Base-by-base conservation (phyloP, 1,284 basidiomycete species). In the Mycosarcoma mackinlayi region DNA sequence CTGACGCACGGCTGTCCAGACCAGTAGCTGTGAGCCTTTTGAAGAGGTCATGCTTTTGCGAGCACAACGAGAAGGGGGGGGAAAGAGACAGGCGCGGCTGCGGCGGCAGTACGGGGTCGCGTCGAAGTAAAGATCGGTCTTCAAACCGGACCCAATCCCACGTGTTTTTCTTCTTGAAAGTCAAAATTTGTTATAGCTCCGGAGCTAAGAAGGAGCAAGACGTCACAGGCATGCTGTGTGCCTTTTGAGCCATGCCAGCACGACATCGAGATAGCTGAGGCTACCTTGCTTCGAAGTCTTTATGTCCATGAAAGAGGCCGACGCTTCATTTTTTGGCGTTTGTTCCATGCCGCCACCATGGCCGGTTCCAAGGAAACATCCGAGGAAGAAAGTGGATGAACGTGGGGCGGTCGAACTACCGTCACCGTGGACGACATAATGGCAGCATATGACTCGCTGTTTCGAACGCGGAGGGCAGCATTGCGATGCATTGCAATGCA, bases 361-460 rank as follows among this genome's bases (percentile, higher is more conserved):
- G 30, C 8, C 30, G 14, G 30, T 4, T 31, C 14, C 16, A 40
- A 6, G 21, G 38, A 16, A 1, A 14, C 6, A 16, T 25, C 14
- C 38, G 23, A 6, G 45, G 18, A 16, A 25, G 38, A 18, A 33
- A 25, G 9, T 13, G 21, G 28, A 41, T 51, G 23, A 14, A 27
- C 38, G 49, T 51, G 49, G 49, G 49, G 49, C 49, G 40, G 33
- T 16, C 40, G 50, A 52, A 52, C 40, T 42, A 25, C 30, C 19
- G 16, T 49, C 24, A 24, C 45, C 24, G 33, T 23, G 16, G 21
- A 21, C n/a, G n/a, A n/a, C 45, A 4, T 8, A 16, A 4, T 25
- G 11, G 31, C 33, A 21, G n/a, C 7, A 18, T 23, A 35, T 33
- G 31, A 25, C 31, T 34, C 13, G 47, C 47, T 25, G 18, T 25